Evolutionary conservation across 1,139 yeast genomes (phyloP).

Genomic region (Hanseniaspora uvarum): DNA sequence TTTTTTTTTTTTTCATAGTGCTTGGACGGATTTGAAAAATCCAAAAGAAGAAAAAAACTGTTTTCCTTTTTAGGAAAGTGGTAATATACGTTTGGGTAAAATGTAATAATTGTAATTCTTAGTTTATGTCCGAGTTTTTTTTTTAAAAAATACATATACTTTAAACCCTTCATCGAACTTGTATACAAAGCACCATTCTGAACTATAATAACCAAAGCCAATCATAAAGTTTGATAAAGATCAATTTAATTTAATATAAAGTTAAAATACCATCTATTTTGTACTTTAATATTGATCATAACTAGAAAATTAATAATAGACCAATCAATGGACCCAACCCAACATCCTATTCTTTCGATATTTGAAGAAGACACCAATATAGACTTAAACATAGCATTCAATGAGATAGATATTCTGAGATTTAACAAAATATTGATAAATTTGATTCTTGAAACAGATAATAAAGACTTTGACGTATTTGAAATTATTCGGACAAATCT

Average conservation of each 20-base stretch:
- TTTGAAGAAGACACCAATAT: conserved; percentile 15
- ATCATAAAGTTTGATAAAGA: too few relatives aligned
- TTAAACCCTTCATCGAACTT: too few relatives aligned
- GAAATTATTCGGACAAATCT: not conserved
- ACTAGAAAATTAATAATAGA: not conserved
- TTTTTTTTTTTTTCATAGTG: not conserved
- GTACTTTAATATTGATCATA: too few relatives aligned
- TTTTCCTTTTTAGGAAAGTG: not conserved
- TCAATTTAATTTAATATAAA: too few relatives aligned
- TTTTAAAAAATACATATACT: too few relatives aligned
- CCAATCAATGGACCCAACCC: not conserved
- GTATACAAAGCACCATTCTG: too few relatives aligned
- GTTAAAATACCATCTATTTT: too few relatives aligned
- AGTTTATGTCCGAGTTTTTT: too few relatives aligned
- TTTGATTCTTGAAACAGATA: not conserved
- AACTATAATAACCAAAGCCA: too few relatives aligned
- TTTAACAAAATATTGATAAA: conserved; percentile 11
- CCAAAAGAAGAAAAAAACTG: not conserved
- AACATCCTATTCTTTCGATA: conserved; percentile 15
- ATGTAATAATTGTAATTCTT: too few relatives aligned
- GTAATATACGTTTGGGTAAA: too few relatives aligned
- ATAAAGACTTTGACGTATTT: not conserved
- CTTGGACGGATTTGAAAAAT: too few relatives aligned
- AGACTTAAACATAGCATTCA: conserved; percentile 10
- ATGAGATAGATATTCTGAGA: conserved; percentile 12